Evolutionary conservation across 1,284 basidiomycete species (phyloP).

Genomic region (Pseudozyma hubeiensis): DNA sequence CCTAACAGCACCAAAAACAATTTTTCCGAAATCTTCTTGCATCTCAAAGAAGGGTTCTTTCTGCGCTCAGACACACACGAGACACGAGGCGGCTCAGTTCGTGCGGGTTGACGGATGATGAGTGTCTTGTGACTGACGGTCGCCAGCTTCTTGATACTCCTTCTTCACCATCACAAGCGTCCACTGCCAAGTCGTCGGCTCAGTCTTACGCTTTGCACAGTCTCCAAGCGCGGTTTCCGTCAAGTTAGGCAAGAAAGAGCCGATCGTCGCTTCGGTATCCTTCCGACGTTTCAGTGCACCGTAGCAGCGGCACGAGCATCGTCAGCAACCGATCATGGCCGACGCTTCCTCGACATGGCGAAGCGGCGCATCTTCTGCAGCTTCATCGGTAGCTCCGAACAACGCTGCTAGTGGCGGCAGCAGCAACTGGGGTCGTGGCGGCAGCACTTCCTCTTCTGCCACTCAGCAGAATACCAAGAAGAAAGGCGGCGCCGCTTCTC

Average conservation of each 20-base stretch:
- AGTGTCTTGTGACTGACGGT: neutral
- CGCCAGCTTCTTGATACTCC: neutral
- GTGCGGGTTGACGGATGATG: neutral
- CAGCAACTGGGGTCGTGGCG: conserved; percentile 34
- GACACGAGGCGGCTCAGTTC: too few relatives aligned
- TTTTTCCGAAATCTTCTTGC: conserved; percentile 1
- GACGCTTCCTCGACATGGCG: conserved; percentile 40
- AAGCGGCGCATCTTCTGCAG: conserved; percentile 15
- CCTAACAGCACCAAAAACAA: neutral
- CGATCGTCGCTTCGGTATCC: neutral
- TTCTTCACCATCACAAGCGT: conserved; percentile 1
- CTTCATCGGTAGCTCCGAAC: conserved; percentile 9
- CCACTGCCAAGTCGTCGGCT: neutral
- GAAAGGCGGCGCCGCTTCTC: conserved; percentile 14
- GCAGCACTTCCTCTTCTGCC: conserved; percentile 13
- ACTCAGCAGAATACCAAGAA: conserved; percentile 7
- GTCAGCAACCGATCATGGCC: conserved; percentile 18
- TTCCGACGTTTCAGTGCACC: too few relatives aligned
- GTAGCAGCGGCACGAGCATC: neutral
- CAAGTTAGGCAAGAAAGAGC: neutral
- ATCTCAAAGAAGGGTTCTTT: neutral
- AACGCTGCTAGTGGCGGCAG: neutral
- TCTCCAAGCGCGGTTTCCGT: too few relatives aligned
- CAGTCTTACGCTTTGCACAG: neutral
- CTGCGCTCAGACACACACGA: too few relatives aligned